Base-by-base conservation (phyloP, 495 filamentous ascomycete species). In the Immersiella caudata region DNA sequence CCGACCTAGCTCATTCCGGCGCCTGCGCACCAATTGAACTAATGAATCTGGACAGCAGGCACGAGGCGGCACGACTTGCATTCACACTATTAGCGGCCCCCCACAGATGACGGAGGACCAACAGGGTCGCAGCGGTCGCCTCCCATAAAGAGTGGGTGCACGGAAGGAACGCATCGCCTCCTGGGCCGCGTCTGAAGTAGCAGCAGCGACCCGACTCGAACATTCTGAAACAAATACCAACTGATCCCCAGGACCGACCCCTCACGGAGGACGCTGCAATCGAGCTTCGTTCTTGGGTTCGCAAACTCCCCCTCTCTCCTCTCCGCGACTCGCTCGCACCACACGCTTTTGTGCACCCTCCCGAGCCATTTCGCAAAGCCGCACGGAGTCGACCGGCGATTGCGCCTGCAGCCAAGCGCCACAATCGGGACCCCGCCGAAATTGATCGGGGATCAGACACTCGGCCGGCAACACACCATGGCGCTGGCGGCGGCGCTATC, bases 401-500 rank as follows among this genome's bases (percentile, higher is more conserved):
- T 33, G 29, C 29, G 29, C 29, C 29, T 33, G 29, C 29, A 33
- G 29, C 29, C 29, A 33, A 33, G 29, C 29, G 29, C 29, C 29
- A 33, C 29, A 3, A 33, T 8, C 29, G 29, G 29, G 29, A 33
- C 29, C 29, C 29, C 29, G 29, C 29, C 29, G 8, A 33, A 21
- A 51, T 29, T 57, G 5, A 18, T 6, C 14, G 27, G n/a, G 33
- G 22, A n/a, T 16, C 2, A 22, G 21, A 24, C 59, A 6, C 33
- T 24, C 52, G 52, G 26, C 24, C 21, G 29, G 36, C 11, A 12
- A 18, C 9, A 18, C 12, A 33, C 57, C 22, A 70, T 67, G 66
- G 33, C 65, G 21, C 52, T 11, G 52, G 52, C 9, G 9, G 68
- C 72, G 40, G 1, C 65, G 22, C 46, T 77, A 20, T 22, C 52